A percentile compares a stretch with the other conserved stretches of the same genome.
Evolutionary conservation across 345 rosid genomes (phyloP).

Genomic region (Dimocarpus longan): DNA sequence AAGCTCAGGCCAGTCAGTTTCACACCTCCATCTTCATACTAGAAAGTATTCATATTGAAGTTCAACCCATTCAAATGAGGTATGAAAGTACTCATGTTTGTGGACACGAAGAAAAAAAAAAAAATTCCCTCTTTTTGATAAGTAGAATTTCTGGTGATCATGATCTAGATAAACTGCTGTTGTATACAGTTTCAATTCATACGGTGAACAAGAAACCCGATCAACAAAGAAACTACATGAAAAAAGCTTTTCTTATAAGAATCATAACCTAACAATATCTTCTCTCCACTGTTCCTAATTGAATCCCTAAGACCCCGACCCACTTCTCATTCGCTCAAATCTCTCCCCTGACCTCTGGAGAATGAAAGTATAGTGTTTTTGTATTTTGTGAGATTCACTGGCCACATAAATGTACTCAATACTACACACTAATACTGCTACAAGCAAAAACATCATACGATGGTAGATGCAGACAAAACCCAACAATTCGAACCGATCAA

Average conservation of each 20-base stretch:
- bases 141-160: too few species aligned
- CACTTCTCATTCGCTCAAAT: neutral
- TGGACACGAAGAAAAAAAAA: too few species aligned
- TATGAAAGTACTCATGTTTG: too few species aligned
- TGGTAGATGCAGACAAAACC: conserved; percentile 21
- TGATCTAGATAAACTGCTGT: too few species aligned
- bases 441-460: conserved; percentile 11
- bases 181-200: too few species aligned
- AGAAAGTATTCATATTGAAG: neutral
- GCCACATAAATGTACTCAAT: neutral
- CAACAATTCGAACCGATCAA: conserved; percentile 13
- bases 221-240: neutral
- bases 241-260: conserved; percentile 8
- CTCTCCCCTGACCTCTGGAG: neutral
- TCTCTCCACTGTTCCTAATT: conserved; percentile 8
- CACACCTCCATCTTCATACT: too few species aligned
- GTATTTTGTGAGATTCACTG: conserved; percentile 13
- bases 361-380: neutral
- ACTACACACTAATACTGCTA: conserved; percentile 16
- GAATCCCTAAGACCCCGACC: neutral
- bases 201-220: neutral
- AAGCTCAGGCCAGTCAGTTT: too few species aligned
- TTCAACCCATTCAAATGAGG: neutral
- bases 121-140: too few species aligned
- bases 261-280: conserved; percentile 6